Evolutionary conservation across 2,329 filamentous ascomycete genomes (phyloP), one percentile per base, ranked within the genome.

Genomic region (Lasiodiplodia citricola): DNA sequence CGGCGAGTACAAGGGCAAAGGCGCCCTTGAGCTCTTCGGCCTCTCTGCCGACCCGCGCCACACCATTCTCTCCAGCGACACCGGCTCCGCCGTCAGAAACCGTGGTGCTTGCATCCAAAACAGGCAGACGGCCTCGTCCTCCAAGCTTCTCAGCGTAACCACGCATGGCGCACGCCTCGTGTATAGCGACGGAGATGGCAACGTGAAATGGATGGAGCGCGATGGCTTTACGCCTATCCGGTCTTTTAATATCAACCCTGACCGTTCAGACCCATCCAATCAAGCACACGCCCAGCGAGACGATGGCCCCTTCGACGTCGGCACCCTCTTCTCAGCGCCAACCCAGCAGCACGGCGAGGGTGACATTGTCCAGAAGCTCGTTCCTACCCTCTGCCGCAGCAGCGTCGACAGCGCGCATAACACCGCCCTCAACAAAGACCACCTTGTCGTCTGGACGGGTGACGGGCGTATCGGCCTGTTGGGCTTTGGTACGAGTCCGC

Each of bases 1-100:
- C 50, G 95, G 94, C 5, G 92, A 95, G 76, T 97, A 97, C 82
- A 96, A 96, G 73, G 93, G 91, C 38, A 94, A 96, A 78, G 95
- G 95, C 0, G 94, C 92, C 0, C 83, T 98, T 2, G 95, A 98
- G 76, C 82, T 97, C n/a, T 97, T 97, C 78, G 89, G 89, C 16
- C 80, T 93, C 1, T 83, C 81, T 28, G 80, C 80, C 16, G 70
- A 71, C 82, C 73, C 77, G 71, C 66, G 74, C 71, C 71, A 74
- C 71, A 68, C 74, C 65, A 70, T 77, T 74, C 71, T 76, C 47
- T 75, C 77, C 38, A 74, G 72, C 72, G 71, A 78, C 23, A 70
- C 67, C 31, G 70, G 74, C 41, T 57, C 52, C 23, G 78, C 76
- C 0, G 74, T 75, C 1, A 70, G 71, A 0, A 77, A 78, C 38